Base-by-base conservation (phyloP, 1,139 yeast genomes). In the Keqinozyma sinolaborantium region DNA sequence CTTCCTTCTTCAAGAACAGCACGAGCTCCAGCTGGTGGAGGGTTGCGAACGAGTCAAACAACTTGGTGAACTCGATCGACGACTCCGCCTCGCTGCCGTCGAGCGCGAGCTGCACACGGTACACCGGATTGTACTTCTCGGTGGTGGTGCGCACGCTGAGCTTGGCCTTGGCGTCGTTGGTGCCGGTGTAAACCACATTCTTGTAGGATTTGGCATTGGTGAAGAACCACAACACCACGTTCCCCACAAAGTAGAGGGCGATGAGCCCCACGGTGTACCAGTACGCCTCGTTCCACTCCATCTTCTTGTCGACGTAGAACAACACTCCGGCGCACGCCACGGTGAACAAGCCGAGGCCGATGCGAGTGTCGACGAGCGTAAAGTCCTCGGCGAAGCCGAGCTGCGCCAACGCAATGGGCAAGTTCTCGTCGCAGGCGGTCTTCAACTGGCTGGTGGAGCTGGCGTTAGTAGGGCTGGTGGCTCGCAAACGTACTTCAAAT, bases 371-470 rank as follows among this genome's bases (percentile, higher is more conserved):
- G 30, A 65, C 65, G 23, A 79, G 53, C 10, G 48, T 48, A 50
- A 77, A 80, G 14, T 78, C 65, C 53, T 86, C 86, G 11, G 58
- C 60, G 54, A 74, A 88, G 2, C 90, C 92, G 30, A 79, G 57
- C 28, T 70, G 63, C 13, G 64, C 60, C 38, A 86, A 56, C 2
- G 72, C 64, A 33, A 53, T 50, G 3, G 70, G 53, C 26, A 77
- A 55, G 26, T 62, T 62, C 12, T 74, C 81, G 45, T 77, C 82
- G 7, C 70, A 57, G 21, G 73, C 67, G 21, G 62, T 64, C 38
- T 73, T 68, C 44, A 77, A 60, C 4, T 73, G 77, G 14, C 56
- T 50, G 4, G 66, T 64, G 2, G 79, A 72, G 43, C 71, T 55
- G 59, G 11, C 14, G 35, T 36, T 31, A 27, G 39, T 34, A 18